Evolutionary conservation across 495 filamentous ascomycete genomes (phyloP).

Genomic region (Parathielavia appendiculata): DNA sequence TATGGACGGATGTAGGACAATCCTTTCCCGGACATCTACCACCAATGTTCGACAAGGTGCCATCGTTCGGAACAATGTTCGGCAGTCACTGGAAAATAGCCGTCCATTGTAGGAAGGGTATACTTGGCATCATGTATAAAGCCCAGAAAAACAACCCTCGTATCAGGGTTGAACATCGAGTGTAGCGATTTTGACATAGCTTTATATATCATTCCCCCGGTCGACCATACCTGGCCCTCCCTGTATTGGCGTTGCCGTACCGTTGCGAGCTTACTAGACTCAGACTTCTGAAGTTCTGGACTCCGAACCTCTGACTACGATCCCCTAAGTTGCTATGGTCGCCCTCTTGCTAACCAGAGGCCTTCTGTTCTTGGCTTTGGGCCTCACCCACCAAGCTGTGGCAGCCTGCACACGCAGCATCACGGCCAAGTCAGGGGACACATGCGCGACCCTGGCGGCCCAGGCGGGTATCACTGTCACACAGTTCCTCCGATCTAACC

Average conservation of each 20-base stretch:
- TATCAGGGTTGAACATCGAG: no score
- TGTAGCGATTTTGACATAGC: no score
- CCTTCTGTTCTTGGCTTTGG: conserved; percentile 17
- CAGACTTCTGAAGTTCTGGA: no score
- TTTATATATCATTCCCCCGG: no score
- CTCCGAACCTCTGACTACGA: no score
- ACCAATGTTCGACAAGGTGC: background rate
- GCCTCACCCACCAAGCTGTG: conserved; percentile 8
- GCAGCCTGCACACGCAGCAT: conserved; percentile 22
- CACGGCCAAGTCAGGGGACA: conserved; percentile 27
- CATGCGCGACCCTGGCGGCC: conserved; percentile 24
- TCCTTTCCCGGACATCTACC: background rate
- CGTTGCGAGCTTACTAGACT: no score
- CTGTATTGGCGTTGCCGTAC: no score
- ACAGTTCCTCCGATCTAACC: conserved; percentile 29
- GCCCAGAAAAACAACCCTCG: no score
- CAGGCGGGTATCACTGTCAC: conserved; percentile 28
- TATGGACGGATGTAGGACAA: background rate
- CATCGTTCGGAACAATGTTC: background rate
- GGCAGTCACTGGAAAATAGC: background rate
- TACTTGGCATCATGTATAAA: no score
- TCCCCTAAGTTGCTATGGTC: conserved; percentile 27
- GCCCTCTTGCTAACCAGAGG: conserved; percentile 9
- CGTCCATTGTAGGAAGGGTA: no score
- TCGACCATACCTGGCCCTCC: no score